A percentile compares a stretch with the other conserved stretches of the same genome.
These are phyloP conservation scores for Angomonas ambiguus DNA, from an alignment of 208 protist genomes.

Conservation along the genomic window DNA sequence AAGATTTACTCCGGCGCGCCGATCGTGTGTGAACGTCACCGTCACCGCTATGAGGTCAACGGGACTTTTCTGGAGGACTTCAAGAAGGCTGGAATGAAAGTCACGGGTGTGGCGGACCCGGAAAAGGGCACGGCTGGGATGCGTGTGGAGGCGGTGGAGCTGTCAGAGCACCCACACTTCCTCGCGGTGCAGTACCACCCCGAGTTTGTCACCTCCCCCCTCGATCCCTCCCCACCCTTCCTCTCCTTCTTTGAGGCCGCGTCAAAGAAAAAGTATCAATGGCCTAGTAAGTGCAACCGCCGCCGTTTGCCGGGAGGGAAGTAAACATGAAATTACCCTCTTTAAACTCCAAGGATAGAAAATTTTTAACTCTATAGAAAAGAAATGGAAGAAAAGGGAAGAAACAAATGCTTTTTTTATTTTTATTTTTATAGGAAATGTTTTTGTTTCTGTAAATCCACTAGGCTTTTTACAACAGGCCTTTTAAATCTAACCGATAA, in stretches of 20 bases:
- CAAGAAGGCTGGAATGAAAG: conserved; percentile 84
- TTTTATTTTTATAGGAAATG: too few relatives aligned
- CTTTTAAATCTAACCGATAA: neutral
- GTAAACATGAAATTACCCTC: too few relatives aligned
- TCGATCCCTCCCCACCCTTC: conserved; percentile 95
- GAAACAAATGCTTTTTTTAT: neutral
- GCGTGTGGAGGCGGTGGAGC: conserved; percentile 89
- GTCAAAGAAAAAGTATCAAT: conserved; percentile 52
- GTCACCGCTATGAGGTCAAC: conserved; percentile 98
- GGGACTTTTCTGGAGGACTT: conserved; percentile 88
- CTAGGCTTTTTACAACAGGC: neutral
- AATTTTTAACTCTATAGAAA: neutral
- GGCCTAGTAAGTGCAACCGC: conserved; percentile 36
- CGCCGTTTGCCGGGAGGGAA: conserved; percentile 32
- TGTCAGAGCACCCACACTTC: conserved; percentile 84
- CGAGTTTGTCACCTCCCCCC: conserved; percentile 95
- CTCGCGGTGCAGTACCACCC: conserved; percentile 98
- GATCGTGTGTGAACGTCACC: conserved; percentile 94
- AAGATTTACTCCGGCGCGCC: conserved; percentile 84
- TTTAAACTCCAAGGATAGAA: too few relatives aligned
- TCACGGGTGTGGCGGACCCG: conserved; percentile 86
- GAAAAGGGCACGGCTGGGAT: conserved; percentile 81
- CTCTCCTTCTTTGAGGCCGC: conserved; percentile 94
- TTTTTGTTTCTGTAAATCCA: neutral
- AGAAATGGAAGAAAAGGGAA: neutral